A percentile compares a stretch with the other conserved stretches of the same genome.
Conservation (phyloP, 2,329 filamentous ascomycete species). For the Epichloe gansuensis region DNA sequence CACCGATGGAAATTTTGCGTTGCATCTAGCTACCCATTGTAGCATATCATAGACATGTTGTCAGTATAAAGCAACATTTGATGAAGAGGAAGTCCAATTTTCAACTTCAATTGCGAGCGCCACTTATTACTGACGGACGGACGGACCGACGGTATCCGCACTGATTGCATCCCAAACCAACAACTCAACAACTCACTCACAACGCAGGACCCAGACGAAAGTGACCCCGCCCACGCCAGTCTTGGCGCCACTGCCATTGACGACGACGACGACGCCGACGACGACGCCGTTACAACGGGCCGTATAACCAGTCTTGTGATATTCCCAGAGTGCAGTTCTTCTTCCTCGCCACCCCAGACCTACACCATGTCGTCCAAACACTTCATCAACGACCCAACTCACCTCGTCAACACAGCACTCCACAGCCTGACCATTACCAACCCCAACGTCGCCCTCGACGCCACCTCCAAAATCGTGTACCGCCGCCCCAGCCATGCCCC, state of each 20-base stretch:
- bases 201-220: too few relatives aligned
- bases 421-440: constrained; percentile 71
- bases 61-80: neutral
- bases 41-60: neutral
- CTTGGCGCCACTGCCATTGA: too few relatives aligned
- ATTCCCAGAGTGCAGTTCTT: neutral
- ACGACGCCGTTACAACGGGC: too few relatives aligned
- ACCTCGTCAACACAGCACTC: constrained; percentile 67
- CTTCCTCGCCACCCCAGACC: neutral
- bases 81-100: neutral
- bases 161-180: too few relatives aligned
- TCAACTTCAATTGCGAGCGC: too few relatives aligned
- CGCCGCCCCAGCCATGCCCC: constrained; percentile 41
- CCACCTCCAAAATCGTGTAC: constrained; percentile 74
- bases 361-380: constrained; percentile 53
- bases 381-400: constrained; percentile 74
- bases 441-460: constrained; percentile 68
- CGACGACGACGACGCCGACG: too few relatives aligned
- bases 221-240: too few relatives aligned
- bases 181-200: too few relatives aligned
- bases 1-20: neutral
- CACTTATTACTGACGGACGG: too few relatives aligned
- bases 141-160: too few relatives aligned
- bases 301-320: too few relatives aligned
- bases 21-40: neutral